A percentile compares a stretch with the other conserved stretches of the same genome.
These are phyloP conservation scores for Euphrasia confusa DNA, from an alignment of 257 asterid species.

Conservation along the genomic window DNA sequence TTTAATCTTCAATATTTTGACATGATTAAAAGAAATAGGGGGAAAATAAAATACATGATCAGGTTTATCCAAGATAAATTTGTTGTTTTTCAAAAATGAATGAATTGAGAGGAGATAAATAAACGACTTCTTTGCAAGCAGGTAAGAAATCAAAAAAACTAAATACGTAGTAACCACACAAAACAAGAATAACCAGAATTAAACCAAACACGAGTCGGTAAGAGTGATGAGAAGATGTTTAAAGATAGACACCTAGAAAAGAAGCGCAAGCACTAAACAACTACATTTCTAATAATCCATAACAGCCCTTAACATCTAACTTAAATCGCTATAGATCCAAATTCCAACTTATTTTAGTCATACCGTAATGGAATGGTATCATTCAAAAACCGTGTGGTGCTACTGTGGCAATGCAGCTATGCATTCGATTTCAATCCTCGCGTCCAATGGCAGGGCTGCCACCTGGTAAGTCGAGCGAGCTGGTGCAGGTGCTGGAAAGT, in stretches of 20 bases:
- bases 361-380: not conserved
- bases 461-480: conserved; percentile 94
- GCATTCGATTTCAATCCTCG: conserved; percentile 84
- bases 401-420: conserved; percentile 48
- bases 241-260: not conserved
- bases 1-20: too few relatives aligned
- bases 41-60: too few relatives aligned
- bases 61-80: too few relatives aligned
- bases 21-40: too few relatives aligned
- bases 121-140: not conserved
- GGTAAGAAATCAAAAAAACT: not conserved
- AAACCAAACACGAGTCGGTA: not conserved
- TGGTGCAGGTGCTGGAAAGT: conserved; percentile 82
- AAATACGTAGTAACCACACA: not conserved
- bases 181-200: not conserved
- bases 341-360: not conserved
- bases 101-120: too few relatives aligned
- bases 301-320: not conserved
- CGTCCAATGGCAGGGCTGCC: conserved; percentile 84
- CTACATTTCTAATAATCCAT: conserved; percentile 1
- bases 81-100: not conserved
- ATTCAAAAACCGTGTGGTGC: not conserved
- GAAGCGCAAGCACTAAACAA: not conserved
- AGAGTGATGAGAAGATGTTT: not conserved
- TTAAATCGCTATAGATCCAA: not conserved